Evolutionary conservation across 257 asterid genomes (phyloP).

Genomic region (Forsythia viridissima): DNA sequence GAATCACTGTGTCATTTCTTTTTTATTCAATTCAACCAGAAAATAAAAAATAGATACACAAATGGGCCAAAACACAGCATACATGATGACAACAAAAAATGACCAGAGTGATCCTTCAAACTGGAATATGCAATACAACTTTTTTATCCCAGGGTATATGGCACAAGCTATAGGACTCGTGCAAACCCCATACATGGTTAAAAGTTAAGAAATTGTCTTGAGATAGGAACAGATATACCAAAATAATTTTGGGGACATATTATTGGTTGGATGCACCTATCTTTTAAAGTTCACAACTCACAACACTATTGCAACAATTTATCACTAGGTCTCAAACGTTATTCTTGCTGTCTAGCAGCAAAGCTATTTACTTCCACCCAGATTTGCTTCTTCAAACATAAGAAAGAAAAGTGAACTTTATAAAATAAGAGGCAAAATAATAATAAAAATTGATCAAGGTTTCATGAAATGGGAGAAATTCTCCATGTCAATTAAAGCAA

Average conservation of each 20-base stretch:
- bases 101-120: neutral
- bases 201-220: neutral
- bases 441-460: neutral
- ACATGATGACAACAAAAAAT: neutral
- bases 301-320: neutral
- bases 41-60: neutral
- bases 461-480: neutral
- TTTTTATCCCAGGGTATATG: neutral
- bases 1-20: neutral
- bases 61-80: neutral
- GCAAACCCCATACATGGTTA: neutral
- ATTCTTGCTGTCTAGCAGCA: neutral
- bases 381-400: neutral
- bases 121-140: neutral
- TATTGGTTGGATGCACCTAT: neutral
- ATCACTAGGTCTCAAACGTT: neutral
- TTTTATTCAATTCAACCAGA: neutral
- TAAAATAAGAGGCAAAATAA: neutral
- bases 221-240: neutral
- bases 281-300: neutral
- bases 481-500: neutral
- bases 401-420: neutral
- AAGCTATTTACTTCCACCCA: neutral
- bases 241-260: neutral
- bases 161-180: neutral